Base-by-base conservation (phyloP, 192 early-diverging fungal genomes). In the Lobulomyces angularis region DNA sequence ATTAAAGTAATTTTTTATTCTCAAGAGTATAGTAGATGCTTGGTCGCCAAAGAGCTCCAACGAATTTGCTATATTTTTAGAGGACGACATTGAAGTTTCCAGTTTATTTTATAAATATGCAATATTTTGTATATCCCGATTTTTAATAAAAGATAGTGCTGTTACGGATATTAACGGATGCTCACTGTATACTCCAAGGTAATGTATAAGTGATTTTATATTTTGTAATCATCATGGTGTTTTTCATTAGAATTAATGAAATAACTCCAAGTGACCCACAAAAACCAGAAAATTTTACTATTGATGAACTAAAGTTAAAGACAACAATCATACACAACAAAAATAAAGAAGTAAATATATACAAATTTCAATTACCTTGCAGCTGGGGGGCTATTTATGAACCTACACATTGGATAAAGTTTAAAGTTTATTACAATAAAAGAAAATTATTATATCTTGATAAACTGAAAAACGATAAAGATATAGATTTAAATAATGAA, bases 321-420 rank as follows among this genome's bases (percentile, higher is more conserved):
- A n/a, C 5, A 14, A 51, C 14, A 11, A 35, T 55, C 9, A 27
- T 45, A 6, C 53, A n/a, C n/a, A n/a, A n/a, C n/a, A n/a, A n/a
- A n/a, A n/a, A n/a, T n/a, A n/a, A n/a, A n/a, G n/a, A n/a, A n/a
- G n/a, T n/a, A n/a, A n/a, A n/a, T n/a, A 18, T 47, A 16, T 61
- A 59, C 27, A 24, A 41, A 7, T 48, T 59, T 16, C 58, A 59
- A 36, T 49, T 59, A 17, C 58, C 58, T 20, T 61, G 58, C 37
- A 56, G 51, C 6, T 59, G 58, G 58, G 58, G 58, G 36, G 58
- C 41, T 3, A 22, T 59, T 19, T 59, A 56, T 21, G 27, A n/a
- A n/a, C 47, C 20, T 16, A 8, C 14, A 28, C 29, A 35, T 16
- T 59, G 58, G 58, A 23, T 2, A 3, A 20, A 22, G 3, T 59